These are phyloP conservation scores for Mallotus japonicus DNA, from an alignment of 441 rosid species.

Conservation along the genomic window DNA sequence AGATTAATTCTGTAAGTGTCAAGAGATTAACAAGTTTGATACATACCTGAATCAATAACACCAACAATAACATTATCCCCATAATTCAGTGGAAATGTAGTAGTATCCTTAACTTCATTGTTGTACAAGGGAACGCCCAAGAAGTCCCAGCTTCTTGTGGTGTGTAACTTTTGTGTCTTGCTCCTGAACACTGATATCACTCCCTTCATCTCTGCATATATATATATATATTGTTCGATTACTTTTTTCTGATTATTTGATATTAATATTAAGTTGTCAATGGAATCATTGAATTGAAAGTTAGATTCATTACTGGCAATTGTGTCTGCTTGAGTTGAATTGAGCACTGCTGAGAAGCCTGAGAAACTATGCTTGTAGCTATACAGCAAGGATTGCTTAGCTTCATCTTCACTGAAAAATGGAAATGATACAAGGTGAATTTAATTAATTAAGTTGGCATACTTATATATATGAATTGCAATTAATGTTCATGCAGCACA, in stretches of 20 bases:
- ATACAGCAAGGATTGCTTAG: conserved; percentile 46
- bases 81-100: conserved; percentile 42
- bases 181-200: conserved; percentile 63
- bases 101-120: neutral
- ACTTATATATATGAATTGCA: neutral
- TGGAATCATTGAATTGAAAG: no score
- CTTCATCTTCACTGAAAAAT: conserved; percentile 51
- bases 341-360: conserved; percentile 65
- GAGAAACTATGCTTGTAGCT: conserved; percentile 69
- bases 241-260: no score
- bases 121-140: conserved; percentile 50
- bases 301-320: conserved; percentile 42
- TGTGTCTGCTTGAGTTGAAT: conserved; percentile 51
- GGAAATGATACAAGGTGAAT: neutral
- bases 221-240: no score
- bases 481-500: no score
- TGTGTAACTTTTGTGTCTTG: conserved; percentile 56
- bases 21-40: neutral
- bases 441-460: neutral
- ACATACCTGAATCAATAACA: conserved; percentile 63
- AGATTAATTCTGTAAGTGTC: neutral
- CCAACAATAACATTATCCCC: conserved; percentile 55
- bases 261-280: no score
- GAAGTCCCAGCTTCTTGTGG: conserved; percentile 90
- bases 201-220: conserved; percentile 47